Evolutionary conservation across 108 stramenopile species (phyloP).

Genomic region (Cyclostephanos invisitatus): DNA sequence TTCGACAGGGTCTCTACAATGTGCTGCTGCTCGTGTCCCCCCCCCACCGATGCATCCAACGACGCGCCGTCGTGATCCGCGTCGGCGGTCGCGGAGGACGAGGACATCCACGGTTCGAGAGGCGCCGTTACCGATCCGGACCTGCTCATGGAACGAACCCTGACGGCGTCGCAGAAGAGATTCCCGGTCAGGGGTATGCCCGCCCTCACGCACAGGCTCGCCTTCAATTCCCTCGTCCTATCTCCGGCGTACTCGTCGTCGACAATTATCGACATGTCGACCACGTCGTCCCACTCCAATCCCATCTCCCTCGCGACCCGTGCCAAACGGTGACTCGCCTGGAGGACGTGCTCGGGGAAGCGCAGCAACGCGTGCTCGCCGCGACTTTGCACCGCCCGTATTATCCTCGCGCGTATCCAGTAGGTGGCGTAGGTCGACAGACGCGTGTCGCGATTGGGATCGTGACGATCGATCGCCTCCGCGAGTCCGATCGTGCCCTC

Average conservation of each 20-base stretch:
- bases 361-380: constrained; percentile 66
- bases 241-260: constrained; percentile 3
- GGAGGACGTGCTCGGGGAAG: constrained; percentile 66
- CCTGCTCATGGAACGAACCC: constrained; percentile 39
- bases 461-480: constrained; percentile 88
- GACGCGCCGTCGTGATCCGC: constrained; percentile 4
- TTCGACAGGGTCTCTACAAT: constrained; percentile 59
- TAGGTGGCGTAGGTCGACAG: constrained; percentile 94
- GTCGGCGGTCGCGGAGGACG: background rate
- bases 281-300: constrained; percentile 51
- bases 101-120: constrained; percentile 44
- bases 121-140: constrained; percentile 13
- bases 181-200: constrained; percentile 28
- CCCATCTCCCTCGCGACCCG: constrained; percentile 64
- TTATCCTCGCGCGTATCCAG: constrained; percentile 90
- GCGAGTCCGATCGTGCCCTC: constrained; percentile 91
- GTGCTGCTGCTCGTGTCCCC: constrained; percentile 25
- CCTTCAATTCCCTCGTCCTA: constrained; percentile 42
- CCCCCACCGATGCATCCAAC: background rate
- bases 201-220: constrained; percentile 22
- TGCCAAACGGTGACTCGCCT: constrained; percentile 54
- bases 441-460: constrained; percentile 59
- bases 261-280: constrained; percentile 13
- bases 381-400: constrained; percentile 83
- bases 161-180: constrained; percentile 42